These are phyloP conservation scores for Trametes punicea DNA, from an alignment of 768 basidiomycete species.

Conservation along the genomic window DNA sequence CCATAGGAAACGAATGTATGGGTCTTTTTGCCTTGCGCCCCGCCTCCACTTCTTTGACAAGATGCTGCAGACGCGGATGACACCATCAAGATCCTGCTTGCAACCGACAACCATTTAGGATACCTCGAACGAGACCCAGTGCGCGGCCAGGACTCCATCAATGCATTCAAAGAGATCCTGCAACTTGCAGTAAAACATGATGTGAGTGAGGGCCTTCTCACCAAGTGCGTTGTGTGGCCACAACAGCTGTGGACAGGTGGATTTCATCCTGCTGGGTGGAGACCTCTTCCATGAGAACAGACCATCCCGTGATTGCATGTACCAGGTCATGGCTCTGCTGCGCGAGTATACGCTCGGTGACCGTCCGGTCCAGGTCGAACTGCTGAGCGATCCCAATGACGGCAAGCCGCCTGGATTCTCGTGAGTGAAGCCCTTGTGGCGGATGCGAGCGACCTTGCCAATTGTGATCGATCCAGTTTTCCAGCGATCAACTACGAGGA, in stretches of 20 bases:
- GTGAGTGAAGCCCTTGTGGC: conserved; percentile 43
- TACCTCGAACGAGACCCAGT: conserved; percentile 93
- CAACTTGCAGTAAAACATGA: conserved; percentile 87
- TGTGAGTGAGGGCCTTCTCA: conserved; percentile 42
- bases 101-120: conserved; percentile 96
- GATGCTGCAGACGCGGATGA: conserved; percentile 51
- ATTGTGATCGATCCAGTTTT: conserved; percentile 52
- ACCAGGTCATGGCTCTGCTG: conserved; percentile 83
- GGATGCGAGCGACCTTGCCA: background rate
- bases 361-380: conserved; percentile 85
- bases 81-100: conserved; percentile 80
- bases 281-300: conserved; percentile 98
- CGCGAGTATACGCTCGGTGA: conserved; percentile 89
- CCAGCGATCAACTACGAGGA: conserved; percentile 98
- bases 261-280: conserved; percentile 92
- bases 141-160: conserved; percentile 91
- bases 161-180: conserved; percentile 92
- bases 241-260: conserved; percentile 56
- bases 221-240: background rate
- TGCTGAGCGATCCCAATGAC: conserved; percentile 89
- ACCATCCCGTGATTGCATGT: conserved; percentile 86
- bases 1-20: conserved; percentile 36
- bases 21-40: background rate
- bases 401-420: conserved; percentile 82
- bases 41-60: background rate